Evolutionary conservation across 371 early-diverging fungal genomes (phyloP).

Genomic region (Mortierella sp.): DNA sequence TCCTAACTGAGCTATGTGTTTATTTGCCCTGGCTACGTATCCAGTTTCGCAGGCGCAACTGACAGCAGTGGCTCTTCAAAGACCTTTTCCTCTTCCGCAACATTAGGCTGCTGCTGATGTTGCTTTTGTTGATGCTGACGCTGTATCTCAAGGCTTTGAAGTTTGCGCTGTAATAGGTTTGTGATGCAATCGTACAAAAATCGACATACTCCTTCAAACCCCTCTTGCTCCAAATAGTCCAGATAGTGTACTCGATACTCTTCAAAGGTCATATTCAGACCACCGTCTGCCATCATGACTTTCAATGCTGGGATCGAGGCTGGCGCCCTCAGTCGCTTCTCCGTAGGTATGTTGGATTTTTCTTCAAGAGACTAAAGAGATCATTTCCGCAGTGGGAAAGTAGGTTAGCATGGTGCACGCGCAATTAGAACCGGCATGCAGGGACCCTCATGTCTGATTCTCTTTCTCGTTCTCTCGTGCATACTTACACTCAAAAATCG

Average conservation of each 20-base stretch:
- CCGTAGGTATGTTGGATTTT: constrained; percentile 12
- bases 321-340: constrained; percentile 33
- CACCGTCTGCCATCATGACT: constrained; percentile 50
- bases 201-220: constrained; percentile 60
- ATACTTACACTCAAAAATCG: constrained; percentile 59
- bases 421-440: too few species aligned
- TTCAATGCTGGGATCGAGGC: constrained; percentile 30
- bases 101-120: not conserved
- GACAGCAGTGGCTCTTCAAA: too few species aligned
- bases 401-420: not conserved
- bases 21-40: too few species aligned
- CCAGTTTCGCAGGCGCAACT: too few species aligned
- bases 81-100: too few species aligned
- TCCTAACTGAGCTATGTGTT: too few species aligned
- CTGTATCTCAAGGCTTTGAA: constrained; percentile 25
- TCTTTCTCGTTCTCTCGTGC: not conserved
- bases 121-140: constrained; percentile 3
- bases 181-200: constrained; percentile 61
- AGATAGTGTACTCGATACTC: constrained; percentile 64
- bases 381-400: not conserved
- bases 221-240: constrained; percentile 54
- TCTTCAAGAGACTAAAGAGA: constrained; percentile 25
- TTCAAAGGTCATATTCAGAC: constrained; percentile 52
- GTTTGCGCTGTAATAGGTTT: constrained; percentile 23
- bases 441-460: too few species aligned